Base-by-base conservation (phyloP, 371 early-diverging fungal species). In the Mortierella sp. region DNA sequence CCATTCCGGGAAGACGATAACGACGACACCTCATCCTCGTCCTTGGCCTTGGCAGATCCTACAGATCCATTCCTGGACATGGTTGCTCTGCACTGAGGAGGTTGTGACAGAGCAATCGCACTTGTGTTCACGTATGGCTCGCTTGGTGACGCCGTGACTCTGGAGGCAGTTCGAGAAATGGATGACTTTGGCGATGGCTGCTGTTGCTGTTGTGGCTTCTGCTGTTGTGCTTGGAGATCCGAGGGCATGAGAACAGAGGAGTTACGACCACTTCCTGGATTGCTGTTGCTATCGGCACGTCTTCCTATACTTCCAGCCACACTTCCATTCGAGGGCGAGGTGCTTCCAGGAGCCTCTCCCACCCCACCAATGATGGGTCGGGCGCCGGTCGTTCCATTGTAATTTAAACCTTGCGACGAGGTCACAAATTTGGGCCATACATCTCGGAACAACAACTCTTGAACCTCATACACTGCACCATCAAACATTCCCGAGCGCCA, bases 391-490 rank as follows among this genome's bases (percentile, higher is more conserved):
- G 43, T 28, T 18, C 62, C 62, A 14, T 53, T 58, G 52, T 56
- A 57, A 45, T 60, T 52, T 16, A 76, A 50, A 16, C 76, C 72
- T 6, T 72, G 72, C 0, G 79, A 68, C 6, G 79, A 72, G 2
- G 79, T 62, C 19, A 79, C 79, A 16, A 79, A 79, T 43, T 79
- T 79, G 21, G 73, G 72, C 79, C 79, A 79, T 6, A 79, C 79
- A 52, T 79, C 79, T 18, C 79, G 68, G 66, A 79, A 79, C 7
- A 79, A 59, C 4, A 79, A 65, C 37, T 79, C 79, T 23, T 79
- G 72, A 18, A 79, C 58, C 60, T 79, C 79, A 28, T 59, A 65
- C 7, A 70, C 68, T 4, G 73, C 72, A 1, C 67, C 57, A 25
- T 79, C 79, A 63, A 79, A 79, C 60, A 79, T 69, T 11, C 73